A percentile compares a stretch with the other conserved stretches of the same genome.
phyloP scores from a whole-genome alignment of 2,329 filamentous ascomycete species.

The Colletotrichum tofieldiae region DNA sequence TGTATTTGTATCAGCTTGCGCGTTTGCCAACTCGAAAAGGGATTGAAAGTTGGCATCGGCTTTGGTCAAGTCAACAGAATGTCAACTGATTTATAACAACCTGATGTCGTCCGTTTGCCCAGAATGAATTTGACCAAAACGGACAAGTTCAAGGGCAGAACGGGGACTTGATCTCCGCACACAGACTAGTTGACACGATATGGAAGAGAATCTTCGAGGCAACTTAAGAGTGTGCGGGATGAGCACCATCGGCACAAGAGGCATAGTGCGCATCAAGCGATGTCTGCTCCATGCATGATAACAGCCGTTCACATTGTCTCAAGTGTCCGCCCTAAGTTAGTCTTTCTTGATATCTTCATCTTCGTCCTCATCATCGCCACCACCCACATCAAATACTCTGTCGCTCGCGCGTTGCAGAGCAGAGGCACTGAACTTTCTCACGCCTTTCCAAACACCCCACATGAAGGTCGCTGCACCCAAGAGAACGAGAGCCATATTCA shows the following conservation, averaged over 20 bases:
- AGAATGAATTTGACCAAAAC: constrained; percentile 65
- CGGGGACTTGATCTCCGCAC: constrained; percentile 83
- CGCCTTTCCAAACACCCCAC: constrained; percentile 87
- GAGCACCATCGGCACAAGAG: constrained; percentile 4
- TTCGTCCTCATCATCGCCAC: constrained; percentile 63
- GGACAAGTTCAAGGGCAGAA: constrained; percentile 60
- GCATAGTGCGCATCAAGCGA: constrained; percentile 33
- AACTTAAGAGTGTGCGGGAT: constrained; percentile 96
- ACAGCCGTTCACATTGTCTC: constrained; percentile 35
- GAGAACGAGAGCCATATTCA: constrained; percentile 84
- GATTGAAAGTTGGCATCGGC: constrained; percentile 28
- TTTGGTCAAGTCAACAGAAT: constrained; percentile 27
- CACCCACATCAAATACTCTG: constrained; percentile 85
- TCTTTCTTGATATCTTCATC: constrained; percentile 62
- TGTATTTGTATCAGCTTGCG: constrained; percentile 41
- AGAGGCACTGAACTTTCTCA: constrained; percentile 80
- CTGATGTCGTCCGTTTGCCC: constrained; percentile 42
- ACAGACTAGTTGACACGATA: constrained; percentile 97
- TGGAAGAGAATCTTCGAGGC: constrained; percentile 81
- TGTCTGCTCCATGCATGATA: constrained; percentile 32
- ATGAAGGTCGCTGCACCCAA: constrained; percentile 87
- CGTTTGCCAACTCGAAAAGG: constrained; percentile 32
- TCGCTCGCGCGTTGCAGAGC: constrained; percentile 85
- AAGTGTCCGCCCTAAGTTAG: constrained; percentile 34
- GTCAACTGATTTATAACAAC: constrained; percentile 23